Evolutionary conservation across 345 rosid species (phyloP), one percentile per base, ranked within the genome.

Genomic region (Eucalyptus pauciflora): DNA sequence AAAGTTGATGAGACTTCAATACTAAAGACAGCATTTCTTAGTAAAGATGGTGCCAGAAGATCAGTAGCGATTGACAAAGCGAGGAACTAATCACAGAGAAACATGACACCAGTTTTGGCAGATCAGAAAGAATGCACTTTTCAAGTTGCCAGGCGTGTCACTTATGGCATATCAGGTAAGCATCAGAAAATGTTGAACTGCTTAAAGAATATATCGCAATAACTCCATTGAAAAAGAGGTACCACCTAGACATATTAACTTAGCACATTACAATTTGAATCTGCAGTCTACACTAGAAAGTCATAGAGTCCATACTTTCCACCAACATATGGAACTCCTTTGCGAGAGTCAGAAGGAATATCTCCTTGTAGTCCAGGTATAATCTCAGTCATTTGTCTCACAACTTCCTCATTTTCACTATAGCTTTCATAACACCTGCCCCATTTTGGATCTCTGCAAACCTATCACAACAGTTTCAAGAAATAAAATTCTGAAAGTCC

Each of bases 381-480:
- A 86, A 97, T 90, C 85, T 95, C 97, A 1, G 99, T 96, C 99
- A 98, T 97, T 89, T 92, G 91, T 90, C 94, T 93, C 93, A 98
- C 99, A 69, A 97, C 90, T 89, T 94, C 94, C 85, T 94, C 94
- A 90, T 97, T 97, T 92, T 97, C 99, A 37, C 99, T 95, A 90
- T 95, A 97, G 94, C 99, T 98, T 91, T 98, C 99, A 50, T 96
- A 98, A 93, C 99, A 97, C 89, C 99, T 92, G 54, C 99, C 99
- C 99, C 99, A 98, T 90, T 99, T 94, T 13, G 99, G 99, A 94
- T 97, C 99, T 92, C 99, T 94, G 91, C 99, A 98, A 86, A 98
- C 99, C 99, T 98, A 93, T 86, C 50, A 90, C 85, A 52, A 62
- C 13, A 87, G 46, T 64, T 13, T 27, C 56, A 50, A n/a, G 13